Evolutionary conservation across 179 eudicot species (phyloP).

Genomic region (Amaranthus tricolor): DNA sequence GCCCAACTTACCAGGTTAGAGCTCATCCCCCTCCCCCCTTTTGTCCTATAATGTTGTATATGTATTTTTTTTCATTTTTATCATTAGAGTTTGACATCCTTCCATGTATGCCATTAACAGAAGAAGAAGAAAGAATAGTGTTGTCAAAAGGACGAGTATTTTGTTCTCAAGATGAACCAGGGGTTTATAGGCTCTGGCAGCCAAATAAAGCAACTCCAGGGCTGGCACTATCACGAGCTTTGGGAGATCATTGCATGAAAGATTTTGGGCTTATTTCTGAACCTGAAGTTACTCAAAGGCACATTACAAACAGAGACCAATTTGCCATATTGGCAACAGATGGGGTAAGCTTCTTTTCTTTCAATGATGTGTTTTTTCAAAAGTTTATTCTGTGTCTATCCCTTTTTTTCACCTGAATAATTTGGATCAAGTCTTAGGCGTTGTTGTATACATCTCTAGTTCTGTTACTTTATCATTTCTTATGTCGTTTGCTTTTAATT

Average conservation of each 20-base stretch:
- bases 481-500: too few species aligned
- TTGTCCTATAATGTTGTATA: too few species aligned
- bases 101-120: constrained; percentile 30
- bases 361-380: background rate
- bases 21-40: background rate
- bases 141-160: constrained; percentile 55
- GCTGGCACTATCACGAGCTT: constrained; percentile 79
- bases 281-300: constrained; percentile 66
- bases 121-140: constrained; percentile 63
- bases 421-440: background rate
- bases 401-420: background rate
- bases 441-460: background rate
- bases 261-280: constrained; percentile 77
- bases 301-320: constrained; percentile 53
- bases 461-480: background rate
- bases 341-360: constrained; percentile 55
- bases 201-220: constrained; percentile 60
- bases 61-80: background rate
- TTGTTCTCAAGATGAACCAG: constrained; percentile 71
- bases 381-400: background rate
- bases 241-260: constrained; percentile 77
- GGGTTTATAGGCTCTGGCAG: constrained; percentile 71
- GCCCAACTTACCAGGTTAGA: constrained; percentile 78
- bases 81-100: background rate
- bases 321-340: constrained; percentile 81